Percentiles rank a stretch among this genome's conserved stretches.
Evolutionary conservation across 257 asterid genomes (phyloP).

Genomic region (Solanum pinnatisectum): DNA sequence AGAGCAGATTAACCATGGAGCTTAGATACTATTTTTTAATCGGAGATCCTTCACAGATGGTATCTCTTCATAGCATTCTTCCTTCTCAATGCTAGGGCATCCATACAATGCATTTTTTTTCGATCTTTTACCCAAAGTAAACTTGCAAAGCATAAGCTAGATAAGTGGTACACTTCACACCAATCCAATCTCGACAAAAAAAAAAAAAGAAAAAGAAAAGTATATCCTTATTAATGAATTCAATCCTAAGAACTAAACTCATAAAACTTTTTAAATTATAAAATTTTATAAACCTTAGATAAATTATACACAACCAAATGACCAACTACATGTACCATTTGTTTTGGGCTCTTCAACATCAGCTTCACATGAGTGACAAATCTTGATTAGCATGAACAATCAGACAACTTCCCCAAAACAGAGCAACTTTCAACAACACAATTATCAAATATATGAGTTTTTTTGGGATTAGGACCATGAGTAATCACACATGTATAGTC

Average conservation of each 20-base stretch:
- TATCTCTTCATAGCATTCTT: not conserved
- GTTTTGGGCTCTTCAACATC: not conserved
- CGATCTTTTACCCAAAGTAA: not conserved
- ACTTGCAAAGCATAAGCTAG: not conserved
- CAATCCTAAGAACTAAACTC: no score
- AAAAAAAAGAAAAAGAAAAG: no score
- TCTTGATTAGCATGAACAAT: slow-evolving; percentile 27
- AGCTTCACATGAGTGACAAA: slow-evolving; percentile 44
- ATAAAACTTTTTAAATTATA: not conserved
- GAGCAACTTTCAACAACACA: slow-evolving; percentile 59
- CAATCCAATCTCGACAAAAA: no score
- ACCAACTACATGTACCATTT: no score
- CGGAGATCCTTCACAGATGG: not conserved
- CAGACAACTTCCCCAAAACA: slow-evolving; percentile 3
- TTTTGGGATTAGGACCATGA: slow-evolving; percentile 84
- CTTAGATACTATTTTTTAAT: no score
- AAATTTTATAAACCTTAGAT: not conserved
- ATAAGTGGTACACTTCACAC: not conserved
- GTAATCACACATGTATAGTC: slow-evolving; percentile 87
- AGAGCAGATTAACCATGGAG: no score
- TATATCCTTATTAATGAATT: no score
- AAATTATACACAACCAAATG: not conserved
- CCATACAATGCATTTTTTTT: not conserved
- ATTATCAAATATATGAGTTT: slow-evolving; percentile 70
- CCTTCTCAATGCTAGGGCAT: not conserved